A percentile compares a stretch with the other conserved stretches of the same genome.
Conservation (phyloP, 495 filamentous ascomycete species). For the Aspergillus cavernicola region DNA sequence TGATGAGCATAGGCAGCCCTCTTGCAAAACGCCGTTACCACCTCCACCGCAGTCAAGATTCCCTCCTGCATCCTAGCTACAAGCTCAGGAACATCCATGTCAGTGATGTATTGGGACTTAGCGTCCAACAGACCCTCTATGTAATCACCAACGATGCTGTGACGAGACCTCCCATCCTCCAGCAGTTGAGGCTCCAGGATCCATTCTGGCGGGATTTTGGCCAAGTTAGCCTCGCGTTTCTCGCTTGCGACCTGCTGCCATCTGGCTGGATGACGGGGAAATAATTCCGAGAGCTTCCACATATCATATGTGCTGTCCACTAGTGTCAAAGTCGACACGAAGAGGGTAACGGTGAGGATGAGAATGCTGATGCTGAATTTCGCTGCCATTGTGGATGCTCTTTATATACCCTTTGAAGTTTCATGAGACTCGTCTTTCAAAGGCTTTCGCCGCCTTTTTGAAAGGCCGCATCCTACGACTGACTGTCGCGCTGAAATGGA, state of each 20-base stretch:
- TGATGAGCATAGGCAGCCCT: slow-evolving; percentile 11
- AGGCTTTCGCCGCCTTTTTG: slow-evolving; percentile 1
- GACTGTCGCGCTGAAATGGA: neutral
- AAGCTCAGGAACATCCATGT: slow-evolving; percentile 8
- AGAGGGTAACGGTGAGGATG: slow-evolving; percentile 1
- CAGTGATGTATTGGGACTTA: slow-evolving; percentile 3
- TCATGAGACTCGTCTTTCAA: neutral
- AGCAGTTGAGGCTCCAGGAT: slow-evolving; percentile 6
- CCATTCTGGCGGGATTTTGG: slow-evolving; percentile 9
- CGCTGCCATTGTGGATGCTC: neutral
- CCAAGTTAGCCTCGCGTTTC: slow-evolving; percentile 1
- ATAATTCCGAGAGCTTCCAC: slow-evolving; percentile 4
- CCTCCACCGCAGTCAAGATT: neutral
- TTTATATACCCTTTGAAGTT: neutral
- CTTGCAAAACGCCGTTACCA: slow-evolving; percentile 9
- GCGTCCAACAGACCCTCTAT: slow-evolving; percentile 2
- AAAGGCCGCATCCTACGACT: neutral
- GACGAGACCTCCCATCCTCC: slow-evolving; percentile 3
- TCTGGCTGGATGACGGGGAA: neutral
- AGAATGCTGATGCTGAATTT: neutral
- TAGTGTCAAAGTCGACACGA: neutral
- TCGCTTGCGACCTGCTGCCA: slow-evolving; percentile 4
- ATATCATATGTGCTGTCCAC: slow-evolving; percentile 6
- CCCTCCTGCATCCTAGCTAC: slow-evolving; percentile 4
- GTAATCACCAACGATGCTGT: slow-evolving; percentile 5